phyloP scores from a whole-genome alignment of 768 basidiomycete species.

The Lactifluus hygrophoroides region DNA sequence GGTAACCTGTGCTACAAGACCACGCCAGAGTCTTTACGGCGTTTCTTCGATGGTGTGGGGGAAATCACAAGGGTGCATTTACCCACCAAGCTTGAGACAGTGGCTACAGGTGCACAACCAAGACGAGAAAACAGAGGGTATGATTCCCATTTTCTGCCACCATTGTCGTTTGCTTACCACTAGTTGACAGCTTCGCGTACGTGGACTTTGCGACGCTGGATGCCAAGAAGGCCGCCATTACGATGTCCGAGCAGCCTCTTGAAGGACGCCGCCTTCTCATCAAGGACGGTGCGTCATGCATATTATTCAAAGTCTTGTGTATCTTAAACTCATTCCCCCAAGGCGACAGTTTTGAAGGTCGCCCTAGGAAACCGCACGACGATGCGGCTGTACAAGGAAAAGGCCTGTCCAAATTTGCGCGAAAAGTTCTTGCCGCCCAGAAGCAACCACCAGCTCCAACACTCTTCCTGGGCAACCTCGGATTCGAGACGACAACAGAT shows the following conservation, averaged over 20 bases:
- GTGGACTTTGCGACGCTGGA: slow-evolving; percentile 84
- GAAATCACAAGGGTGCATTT: slow-evolving; percentile 78
- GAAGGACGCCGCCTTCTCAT: slow-evolving; percentile 86
- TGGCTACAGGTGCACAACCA: slow-evolving; percentile 28
- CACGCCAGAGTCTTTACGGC: slow-evolving; percentile 56
- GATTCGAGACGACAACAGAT: slow-evolving; percentile 80
- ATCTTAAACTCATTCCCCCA: no score
- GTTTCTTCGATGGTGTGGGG: slow-evolving; percentile 63
- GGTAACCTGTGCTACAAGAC: slow-evolving; percentile 93
- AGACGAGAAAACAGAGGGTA: slow-evolving; percentile 69
- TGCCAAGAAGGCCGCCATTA: slow-evolving; percentile 65
- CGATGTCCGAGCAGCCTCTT: slow-evolving; percentile 70
- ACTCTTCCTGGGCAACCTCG: slow-evolving; percentile 88
- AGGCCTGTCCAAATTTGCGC: slow-evolving; percentile 55
- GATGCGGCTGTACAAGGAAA: slow-evolving; percentile 31
- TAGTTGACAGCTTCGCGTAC: slow-evolving; percentile 73
- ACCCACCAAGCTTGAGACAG: slow-evolving; percentile 61
- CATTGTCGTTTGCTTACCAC: background rate
- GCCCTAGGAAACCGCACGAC: slow-evolving; percentile 38
- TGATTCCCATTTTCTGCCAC: slow-evolving; percentile 21
- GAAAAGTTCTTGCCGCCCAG: slow-evolving; percentile 68
- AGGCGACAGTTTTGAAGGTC: slow-evolving; percentile 71
- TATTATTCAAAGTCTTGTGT: no score
- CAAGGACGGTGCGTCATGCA: slow-evolving; percentile 86
- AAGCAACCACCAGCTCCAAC: slow-evolving; percentile 81